Evolutionary conservation across 176 grass and related monocot genomes (phyloP).

Genomic region (Metroxylon sagu): DNA sequence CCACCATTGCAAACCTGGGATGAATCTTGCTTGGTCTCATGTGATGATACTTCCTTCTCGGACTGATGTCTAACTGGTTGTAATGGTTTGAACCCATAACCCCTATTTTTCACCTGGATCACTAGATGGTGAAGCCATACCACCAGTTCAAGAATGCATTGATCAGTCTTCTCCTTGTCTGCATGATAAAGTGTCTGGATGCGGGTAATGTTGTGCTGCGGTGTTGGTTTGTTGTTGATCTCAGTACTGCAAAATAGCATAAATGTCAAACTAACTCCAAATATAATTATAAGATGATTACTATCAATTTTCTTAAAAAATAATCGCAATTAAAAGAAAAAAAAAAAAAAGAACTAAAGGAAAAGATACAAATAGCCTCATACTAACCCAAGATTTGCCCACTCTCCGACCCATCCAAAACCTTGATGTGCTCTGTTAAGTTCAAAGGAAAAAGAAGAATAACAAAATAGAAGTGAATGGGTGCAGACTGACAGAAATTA

Average conservation of each 20-base stretch:
- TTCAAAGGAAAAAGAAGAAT: not conserved
- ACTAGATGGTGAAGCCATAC: constrained; percentile 81
- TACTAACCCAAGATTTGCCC: constrained; percentile 91
- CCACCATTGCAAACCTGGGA: constrained; percentile 21
- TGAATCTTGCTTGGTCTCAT: constrained; percentile 23
- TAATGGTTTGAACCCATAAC: constrained; percentile 45
- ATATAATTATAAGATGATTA: no score
- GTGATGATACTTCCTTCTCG: constrained; percentile 1
- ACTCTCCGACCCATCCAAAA: constrained; percentile 96
- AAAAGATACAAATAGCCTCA: constrained; percentile 5
- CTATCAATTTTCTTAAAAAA: no score
- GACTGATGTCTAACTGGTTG: constrained; percentile 20
- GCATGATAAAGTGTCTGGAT: constrained; percentile 88
- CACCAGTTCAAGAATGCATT: constrained; percentile 66
- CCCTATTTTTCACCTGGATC: constrained; percentile 69
- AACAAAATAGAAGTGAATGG: no score
- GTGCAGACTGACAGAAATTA: no score
- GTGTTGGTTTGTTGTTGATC: constrained; percentile 50
- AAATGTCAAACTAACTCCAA: no score
- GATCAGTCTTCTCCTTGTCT: constrained; percentile 65
- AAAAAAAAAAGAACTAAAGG: no score
- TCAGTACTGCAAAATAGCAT: constrained; percentile 44
- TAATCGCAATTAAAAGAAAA: no score
- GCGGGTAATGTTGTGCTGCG: constrained; percentile 30
- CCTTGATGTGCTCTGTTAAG: constrained; percentile 83